phyloP scores from a whole-genome alignment of 768 basidiomycete species.

The Lentinula aciculospora region DNA sequence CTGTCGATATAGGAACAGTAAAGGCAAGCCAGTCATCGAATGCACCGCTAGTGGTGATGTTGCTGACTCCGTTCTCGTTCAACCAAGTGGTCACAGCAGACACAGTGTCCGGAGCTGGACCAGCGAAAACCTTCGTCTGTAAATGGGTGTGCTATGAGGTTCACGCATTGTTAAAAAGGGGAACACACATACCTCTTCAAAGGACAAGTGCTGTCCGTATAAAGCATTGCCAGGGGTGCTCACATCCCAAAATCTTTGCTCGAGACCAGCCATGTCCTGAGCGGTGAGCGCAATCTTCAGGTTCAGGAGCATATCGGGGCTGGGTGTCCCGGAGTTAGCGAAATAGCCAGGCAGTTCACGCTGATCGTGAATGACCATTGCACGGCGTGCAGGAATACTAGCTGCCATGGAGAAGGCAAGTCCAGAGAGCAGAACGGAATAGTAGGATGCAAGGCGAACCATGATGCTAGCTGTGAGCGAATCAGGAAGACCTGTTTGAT shows the following conservation, averaged over 20 bases:
- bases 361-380: conserved; percentile 21
- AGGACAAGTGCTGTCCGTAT: conserved; percentile 31
- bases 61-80: conserved; percentile 16
- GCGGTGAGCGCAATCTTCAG: conserved; percentile 31
- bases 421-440: not conserved
- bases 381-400: conserved; percentile 1
- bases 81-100: conserved; percentile 20
- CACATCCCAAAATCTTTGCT: conserved; percentile 28
- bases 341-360: conserved; percentile 21
- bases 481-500: not conserved
- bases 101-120: conserved; percentile 17
- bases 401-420: not conserved
- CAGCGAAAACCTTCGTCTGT: conserved; percentile 23
- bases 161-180: not conserved
- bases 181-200: conserved; percentile 25
- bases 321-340: conserved; percentile 20
- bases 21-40: conserved; percentile 21
- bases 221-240: conserved; percentile 27
- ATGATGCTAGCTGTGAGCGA: conserved; percentile 4
- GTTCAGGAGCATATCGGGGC: conserved; percentile 23
- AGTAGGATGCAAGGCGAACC: conserved; percentile 6
- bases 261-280: conserved; percentile 28
- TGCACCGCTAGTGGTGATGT: conserved; percentile 15
- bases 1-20: conserved; percentile 18
- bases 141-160: not conserved